Evolutionary conservation across 1,139 yeast species (phyloP).

Genomic region (Ogataea hybrid): DNA sequence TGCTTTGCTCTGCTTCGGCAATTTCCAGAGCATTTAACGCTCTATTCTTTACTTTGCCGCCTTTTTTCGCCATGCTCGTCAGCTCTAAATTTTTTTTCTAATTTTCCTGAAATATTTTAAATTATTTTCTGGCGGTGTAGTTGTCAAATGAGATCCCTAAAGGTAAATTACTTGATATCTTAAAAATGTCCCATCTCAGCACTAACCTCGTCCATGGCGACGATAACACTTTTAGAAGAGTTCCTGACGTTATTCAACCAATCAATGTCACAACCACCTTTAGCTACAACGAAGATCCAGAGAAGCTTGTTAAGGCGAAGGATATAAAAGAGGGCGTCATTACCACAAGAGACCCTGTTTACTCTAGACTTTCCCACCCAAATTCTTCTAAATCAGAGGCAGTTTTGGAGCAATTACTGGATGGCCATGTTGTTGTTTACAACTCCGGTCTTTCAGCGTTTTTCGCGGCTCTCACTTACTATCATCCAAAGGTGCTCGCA

Average conservation of each 20-base stretch:
- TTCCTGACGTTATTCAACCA: conserved; percentile 70
- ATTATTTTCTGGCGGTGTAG: conserved; percentile 7
- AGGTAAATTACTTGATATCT: background rate
- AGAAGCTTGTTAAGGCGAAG: conserved; percentile 41
- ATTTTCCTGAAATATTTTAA: background rate
- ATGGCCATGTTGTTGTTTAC: conserved; percentile 61
- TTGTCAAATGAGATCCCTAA: background rate
- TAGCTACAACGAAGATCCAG: conserved; percentile 61
- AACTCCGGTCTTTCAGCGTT: conserved; percentile 82
- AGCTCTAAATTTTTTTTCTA: background rate
- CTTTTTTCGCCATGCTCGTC: conserved; percentile 8
- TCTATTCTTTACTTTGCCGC: conserved; percentile 23
- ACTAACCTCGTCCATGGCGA: conserved; percentile 65
- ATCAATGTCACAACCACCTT: conserved; percentile 80
- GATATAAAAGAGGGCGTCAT: conserved; percentile 32
- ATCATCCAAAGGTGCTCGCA: conserved; percentile 72
- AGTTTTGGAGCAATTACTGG: conserved; percentile 57
- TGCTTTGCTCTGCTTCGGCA: conserved; percentile 28
- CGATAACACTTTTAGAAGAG: conserved; percentile 48
- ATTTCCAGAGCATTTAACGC: conserved; percentile 34
- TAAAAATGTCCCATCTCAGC: conserved; percentile 42
- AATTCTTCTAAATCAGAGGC: conserved; percentile 67
- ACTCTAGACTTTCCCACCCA: conserved; percentile 76
- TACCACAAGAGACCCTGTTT: conserved; percentile 40
- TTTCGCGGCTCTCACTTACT: conserved; percentile 67